A percentile compares a stretch with the other conserved stretches of the same genome.
Conservation (phyloP, 768 basidiomycete species). For the Fibroporia radiculosa region DNA sequence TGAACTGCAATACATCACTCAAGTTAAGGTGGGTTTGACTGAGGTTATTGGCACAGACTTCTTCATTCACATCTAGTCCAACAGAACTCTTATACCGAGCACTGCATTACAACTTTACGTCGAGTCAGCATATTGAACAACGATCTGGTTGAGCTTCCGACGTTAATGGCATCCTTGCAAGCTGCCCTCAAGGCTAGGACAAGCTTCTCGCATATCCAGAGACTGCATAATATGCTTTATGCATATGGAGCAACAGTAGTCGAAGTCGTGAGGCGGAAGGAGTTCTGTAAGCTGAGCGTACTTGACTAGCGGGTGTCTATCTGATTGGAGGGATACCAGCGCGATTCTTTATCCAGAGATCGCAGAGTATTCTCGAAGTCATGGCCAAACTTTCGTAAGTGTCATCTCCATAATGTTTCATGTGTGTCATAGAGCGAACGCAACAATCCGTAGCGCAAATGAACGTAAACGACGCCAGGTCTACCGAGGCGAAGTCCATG, state of each 20-base stretch:
- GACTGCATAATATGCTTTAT: constrained; percentile 84
- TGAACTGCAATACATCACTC: constrained; percentile 50
- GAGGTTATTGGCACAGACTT: neutral
- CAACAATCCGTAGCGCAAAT: constrained; percentile 39
- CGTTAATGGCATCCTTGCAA: constrained; percentile 57
- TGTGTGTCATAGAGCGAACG: neutral
- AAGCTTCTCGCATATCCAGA: constrained; percentile 84
- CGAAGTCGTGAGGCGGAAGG: constrained; percentile 85
- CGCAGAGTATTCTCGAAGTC: constrained; percentile 73
- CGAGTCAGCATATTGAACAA: constrained; percentile 77
- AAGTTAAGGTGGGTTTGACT: constrained; percentile 28
- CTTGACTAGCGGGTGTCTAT: no score
- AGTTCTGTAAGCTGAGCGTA: constrained; percentile 56
- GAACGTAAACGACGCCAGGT: constrained; percentile 80
- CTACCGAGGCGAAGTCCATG: constrained; percentile 79
- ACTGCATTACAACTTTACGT: constrained; percentile 58
- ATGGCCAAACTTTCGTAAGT: constrained; percentile 84
- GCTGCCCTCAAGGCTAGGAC: constrained; percentile 64
- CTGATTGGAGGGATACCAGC: constrained; percentile 32
- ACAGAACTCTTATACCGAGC: constrained; percentile 68
- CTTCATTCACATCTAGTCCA: neutral
- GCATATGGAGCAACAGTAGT: constrained; percentile 88
- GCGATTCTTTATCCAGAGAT: constrained; percentile 73
- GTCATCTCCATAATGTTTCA: neutral
- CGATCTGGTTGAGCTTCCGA: constrained; percentile 69